Percentiles rank a stretch among this genome's conserved stretches.
Conservation (phyloP, 78 protist species). For the Dictyostelium capitatum region DNA sequence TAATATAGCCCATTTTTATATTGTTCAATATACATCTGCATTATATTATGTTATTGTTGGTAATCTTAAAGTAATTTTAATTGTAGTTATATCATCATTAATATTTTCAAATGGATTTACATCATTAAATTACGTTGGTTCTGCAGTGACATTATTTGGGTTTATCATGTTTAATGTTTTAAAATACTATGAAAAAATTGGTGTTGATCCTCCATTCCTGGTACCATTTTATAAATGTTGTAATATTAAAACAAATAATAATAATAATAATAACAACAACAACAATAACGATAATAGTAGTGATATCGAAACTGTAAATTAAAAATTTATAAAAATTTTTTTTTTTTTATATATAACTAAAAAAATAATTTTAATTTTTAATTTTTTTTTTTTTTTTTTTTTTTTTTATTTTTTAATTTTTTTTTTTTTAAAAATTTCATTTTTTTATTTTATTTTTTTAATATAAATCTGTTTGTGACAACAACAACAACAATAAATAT, state of each 20-base stretch:
- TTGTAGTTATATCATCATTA: conserved; percentile 12
- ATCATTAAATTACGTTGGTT: conserved; percentile 37
- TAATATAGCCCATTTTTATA: conserved; percentile 56
- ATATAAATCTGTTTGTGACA: too few relatives aligned
- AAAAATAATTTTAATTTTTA: too few relatives aligned
- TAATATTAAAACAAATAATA: not conserved
- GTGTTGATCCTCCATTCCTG: not conserved
- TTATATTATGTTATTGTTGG: conserved; percentile 59
- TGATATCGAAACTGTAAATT: not conserved
- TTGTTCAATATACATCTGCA: conserved; percentile 57
- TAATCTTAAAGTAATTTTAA: conserved; percentile 45
- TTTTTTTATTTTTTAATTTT: not conserved
- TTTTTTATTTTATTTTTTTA: not conserved
- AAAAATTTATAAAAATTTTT: too few relatives aligned
- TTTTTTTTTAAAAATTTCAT: not conserved
- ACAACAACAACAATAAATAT: too few relatives aligned
- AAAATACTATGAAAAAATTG: conserved; percentile 8
- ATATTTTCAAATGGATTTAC: not conserved
- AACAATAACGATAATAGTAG: not conserved
- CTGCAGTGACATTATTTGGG: conserved; percentile 34
- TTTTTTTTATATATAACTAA: too few relatives aligned
- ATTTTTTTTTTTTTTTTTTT: too few relatives aligned
- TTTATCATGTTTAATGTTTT: conserved; percentile 31
- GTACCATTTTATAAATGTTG: not conserved
- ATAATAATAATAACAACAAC: not conserved